A percentile compares a stretch with the other conserved stretches of the same genome.
Evolutionary conservation across 2,329 filamentous ascomycete species (phyloP).

Genomic region (Monosporascus cannonballus): DNA sequence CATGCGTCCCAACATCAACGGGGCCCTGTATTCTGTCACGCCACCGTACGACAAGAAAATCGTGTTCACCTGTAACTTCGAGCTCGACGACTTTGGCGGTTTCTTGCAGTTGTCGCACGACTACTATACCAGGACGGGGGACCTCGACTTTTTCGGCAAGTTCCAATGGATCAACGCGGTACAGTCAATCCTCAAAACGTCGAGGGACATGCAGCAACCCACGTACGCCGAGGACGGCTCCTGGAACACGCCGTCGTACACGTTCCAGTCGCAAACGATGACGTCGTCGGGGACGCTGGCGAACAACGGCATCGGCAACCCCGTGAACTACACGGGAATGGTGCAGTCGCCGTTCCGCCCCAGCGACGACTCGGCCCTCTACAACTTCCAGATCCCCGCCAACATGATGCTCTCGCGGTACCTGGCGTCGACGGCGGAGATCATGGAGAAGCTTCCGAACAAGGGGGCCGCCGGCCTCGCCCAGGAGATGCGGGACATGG

Average conservation of each 20-base stretch:
- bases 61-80: conserved; percentile 95
- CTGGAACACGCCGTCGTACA: conserved; percentile 46
- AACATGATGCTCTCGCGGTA: conserved; percentile 78
- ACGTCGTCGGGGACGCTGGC: conserved; percentile 74
- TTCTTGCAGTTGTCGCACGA: conserved; percentile 78
- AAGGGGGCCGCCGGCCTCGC: conserved; percentile 34
- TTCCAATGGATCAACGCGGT: conserved; percentile 69
- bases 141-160: conserved; percentile 66
- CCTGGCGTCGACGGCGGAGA: conserved; percentile 42
- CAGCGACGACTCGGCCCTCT: conserved; percentile 79
- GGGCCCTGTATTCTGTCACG: conserved; percentile 50
- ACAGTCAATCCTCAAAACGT: conserved; percentile 59
- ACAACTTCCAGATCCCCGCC: conserved; percentile 81
- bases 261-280: conserved; percentile 68
- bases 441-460: conserved; percentile 38
- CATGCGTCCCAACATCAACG: conserved; percentile 51
- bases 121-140: conserved; percentile 69
- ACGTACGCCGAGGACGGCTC: conserved; percentile 40
- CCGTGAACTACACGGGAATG: conserved; percentile 72
- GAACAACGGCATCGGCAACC: conserved; percentile 73
- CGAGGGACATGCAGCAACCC: conserved; percentile 64
- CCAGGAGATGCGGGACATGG: conserved; percentile 49
- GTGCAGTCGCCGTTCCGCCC: conserved; percentile 85
- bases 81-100: conserved; percentile 82
- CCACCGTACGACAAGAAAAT: conserved; percentile 61